Percentiles rank a stretch among this genome's conserved stretches.
Evolutionary conservation across 2,329 filamentous ascomycete genomes (phyloP).

Genomic region (Exophiala sp.): DNA sequence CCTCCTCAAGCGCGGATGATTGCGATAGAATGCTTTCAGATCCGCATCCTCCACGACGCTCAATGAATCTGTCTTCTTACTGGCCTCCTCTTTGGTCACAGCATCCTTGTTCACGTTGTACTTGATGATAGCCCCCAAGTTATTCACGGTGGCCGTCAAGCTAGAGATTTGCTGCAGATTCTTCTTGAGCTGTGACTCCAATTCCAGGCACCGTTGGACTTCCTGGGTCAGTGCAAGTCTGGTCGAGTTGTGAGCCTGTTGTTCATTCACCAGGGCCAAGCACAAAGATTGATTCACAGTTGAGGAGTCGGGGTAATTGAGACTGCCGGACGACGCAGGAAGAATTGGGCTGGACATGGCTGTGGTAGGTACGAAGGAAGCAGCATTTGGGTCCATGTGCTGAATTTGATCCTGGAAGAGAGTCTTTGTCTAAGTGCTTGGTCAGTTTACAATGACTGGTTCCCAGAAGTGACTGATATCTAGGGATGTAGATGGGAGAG

Average conservation of each 20-base stretch:
- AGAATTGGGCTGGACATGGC: constrained; percentile 1
- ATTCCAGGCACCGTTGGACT: constrained; percentile 3
- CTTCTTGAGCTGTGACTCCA: constrained; percentile 14
- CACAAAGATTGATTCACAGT: constrained; percentile 16
- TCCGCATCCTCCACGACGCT: constrained; percentile 5
- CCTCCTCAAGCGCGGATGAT: constrained; percentile 7
- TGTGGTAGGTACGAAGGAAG: constrained; percentile 5
- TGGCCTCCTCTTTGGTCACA: not conserved
- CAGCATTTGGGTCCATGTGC: constrained; percentile 14
- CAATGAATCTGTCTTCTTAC: not conserved
- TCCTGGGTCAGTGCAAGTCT: constrained; percentile 18
- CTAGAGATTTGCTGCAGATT: constrained; percentile 15
- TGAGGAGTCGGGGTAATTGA: constrained; percentile 4
- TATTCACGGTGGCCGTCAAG: constrained; percentile 19
- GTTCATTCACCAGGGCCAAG: constrained; percentile 22
- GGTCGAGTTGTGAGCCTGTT: constrained; percentile 23
- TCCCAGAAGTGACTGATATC: too few species aligned
- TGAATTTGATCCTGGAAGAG: not conserved
- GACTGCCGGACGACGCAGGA: not conserved
- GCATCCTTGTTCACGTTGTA: constrained; percentile 12
- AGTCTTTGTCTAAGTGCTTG: not conserved
- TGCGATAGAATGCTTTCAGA: constrained; percentile 15
- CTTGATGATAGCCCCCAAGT: constrained; percentile 22
- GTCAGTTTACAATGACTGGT: too few species aligned
- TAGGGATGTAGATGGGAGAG: not conserved